Percentiles rank a stretch among this genome's conserved stretches.
These are phyloP conservation scores for Cladosporium sp. DNA, from an alignment of 2,329 filamentous ascomycete species.

Conservation along the genomic window DNA sequence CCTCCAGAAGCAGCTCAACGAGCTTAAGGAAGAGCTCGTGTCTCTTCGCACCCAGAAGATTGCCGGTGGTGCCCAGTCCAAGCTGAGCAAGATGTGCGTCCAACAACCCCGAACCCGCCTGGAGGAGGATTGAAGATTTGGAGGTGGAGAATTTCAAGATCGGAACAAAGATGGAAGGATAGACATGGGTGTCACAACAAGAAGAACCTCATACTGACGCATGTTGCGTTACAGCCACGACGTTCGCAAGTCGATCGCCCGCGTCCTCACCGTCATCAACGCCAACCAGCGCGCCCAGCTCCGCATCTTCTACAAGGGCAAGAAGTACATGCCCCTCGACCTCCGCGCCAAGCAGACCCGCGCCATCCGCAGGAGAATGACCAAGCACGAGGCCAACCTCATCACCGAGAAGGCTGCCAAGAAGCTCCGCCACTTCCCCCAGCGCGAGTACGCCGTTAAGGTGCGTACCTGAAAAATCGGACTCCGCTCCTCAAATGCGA, in stretches of 20 bases:
- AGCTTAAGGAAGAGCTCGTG: conserved; percentile 94
- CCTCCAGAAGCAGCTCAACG: conserved; percentile 87
- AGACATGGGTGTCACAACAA: conserved; percentile 3
- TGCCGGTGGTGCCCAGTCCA: conserved; percentile 81
- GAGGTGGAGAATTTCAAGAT: conserved; percentile 11
- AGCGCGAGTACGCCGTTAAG: conserved; percentile 99
- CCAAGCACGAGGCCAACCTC: conserved; percentile 80
- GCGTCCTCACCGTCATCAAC: conserved; percentile 99
- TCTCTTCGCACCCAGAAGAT: conserved; percentile 99
- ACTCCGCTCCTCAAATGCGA: background rate
- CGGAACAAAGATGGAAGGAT: background rate
- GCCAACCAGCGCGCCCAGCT: conserved; percentile 98
- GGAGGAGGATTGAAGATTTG: background rate
- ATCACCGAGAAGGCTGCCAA: conserved; percentile 95
- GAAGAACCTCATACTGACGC: conserved; percentile 15
- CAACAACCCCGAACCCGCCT: conserved; percentile 3
- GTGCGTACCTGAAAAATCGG: conserved; percentile 41
- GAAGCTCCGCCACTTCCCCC: conserved; percentile 91
- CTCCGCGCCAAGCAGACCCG: conserved; percentile 98
- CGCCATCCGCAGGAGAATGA: conserved; percentile 92
- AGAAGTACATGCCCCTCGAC: conserved; percentile 98
- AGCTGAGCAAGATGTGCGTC: conserved; percentile 94
- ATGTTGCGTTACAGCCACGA: conserved; percentile 66
- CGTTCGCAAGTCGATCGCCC: conserved; percentile 98
- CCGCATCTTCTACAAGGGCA: conserved; percentile 99